These are phyloP conservation scores for Iris macrosiphon DNA, from an alignment of 106 monocot genomes.

Conservation along the genomic window DNA sequence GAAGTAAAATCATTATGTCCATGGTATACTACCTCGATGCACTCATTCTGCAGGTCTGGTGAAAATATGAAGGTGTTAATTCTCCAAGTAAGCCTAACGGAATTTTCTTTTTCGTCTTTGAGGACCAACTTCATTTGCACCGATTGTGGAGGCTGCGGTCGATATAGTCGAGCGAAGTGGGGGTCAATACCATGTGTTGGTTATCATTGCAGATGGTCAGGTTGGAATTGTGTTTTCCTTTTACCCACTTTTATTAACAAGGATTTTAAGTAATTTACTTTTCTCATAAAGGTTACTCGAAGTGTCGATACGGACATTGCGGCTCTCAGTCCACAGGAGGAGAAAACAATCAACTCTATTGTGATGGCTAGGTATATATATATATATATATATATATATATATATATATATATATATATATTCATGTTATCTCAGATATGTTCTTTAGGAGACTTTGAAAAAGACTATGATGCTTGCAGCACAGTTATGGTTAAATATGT, in stretches of 20 bases:
- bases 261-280: background rate
- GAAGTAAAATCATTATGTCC: too few species aligned
- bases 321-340: slow-evolving; percentile 64
- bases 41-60: too few species aligned
- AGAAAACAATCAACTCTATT: slow-evolving; percentile 55
- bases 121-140: slow-evolving; percentile 66
- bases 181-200: slow-evolving; percentile 54
- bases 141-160: slow-evolving; percentile 50
- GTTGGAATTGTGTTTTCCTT: slow-evolving; percentile 6
- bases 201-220: slow-evolving; percentile 66
- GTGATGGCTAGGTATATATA: slow-evolving; percentile 51
- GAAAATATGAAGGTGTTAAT: too few species aligned
- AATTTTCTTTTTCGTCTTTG: too few species aligned
- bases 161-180: slow-evolving; percentile 51
- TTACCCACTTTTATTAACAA: background rate
- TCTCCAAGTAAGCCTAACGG: too few species aligned
- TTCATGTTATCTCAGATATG: too few species aligned
- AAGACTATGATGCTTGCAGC: too few species aligned
- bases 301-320: slow-evolving; percentile 26
- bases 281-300: slow-evolving; percentile 45
- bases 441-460: too few species aligned
- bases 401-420: too few species aligned
- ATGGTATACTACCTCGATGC: too few species aligned
- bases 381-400: too few species aligned
- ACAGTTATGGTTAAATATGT: too few species aligned